Evolutionary conservation across 495 filamentous ascomycete genomes (phyloP), one percentile per base, ranked within the genome.

Genomic region (Neurospora sp.): DNA sequence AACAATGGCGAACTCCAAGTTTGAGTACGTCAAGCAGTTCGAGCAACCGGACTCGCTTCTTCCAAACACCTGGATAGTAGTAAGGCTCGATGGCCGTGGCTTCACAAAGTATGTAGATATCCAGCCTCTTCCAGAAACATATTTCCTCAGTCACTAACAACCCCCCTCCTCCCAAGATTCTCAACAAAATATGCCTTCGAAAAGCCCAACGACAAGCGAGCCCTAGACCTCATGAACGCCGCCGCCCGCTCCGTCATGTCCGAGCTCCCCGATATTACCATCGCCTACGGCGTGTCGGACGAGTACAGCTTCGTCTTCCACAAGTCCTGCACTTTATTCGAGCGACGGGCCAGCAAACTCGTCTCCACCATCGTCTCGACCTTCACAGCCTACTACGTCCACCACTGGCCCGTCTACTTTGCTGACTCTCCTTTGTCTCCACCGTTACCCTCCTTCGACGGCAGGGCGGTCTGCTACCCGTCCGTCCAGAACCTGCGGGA

Each of bases 281-380:
- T 98, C 75, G 94, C 90, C 1, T 99, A 98, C 75, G 96, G 96
- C 8, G 89, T 96, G 70, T 97, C 93, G 77, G 96, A 99, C 78
- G 96, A 99, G 79, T 98, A 89, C 78, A 96, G 93, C 77, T 99
- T 99, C 78, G 89, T 98, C 39, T 93, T 98, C 68, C 90, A 94
- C 77, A 93, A 93, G 73, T 86, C 85, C 4, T 93, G 89, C 75
- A 83, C 86, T 53, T 86, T 99, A 6, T 99, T 98, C 72, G 94
- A 98, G 77, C 87, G 96, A 65, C 90, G 96, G 12, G 89, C 87
- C 73, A 93, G 93, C 74, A 99, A 99, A 82, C 85, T 99, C 10
- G 89, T 93, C 3, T 94, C 93, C 0, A 98, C 94, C 0, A 87
- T 98, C 41, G 92, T 93, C 4, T 97, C 94, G 2, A 94, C 92